phyloP scores from a whole-genome alignment of 2,329 filamentous ascomycete genomes.

The Pleoardoris graminearum region DNA sequence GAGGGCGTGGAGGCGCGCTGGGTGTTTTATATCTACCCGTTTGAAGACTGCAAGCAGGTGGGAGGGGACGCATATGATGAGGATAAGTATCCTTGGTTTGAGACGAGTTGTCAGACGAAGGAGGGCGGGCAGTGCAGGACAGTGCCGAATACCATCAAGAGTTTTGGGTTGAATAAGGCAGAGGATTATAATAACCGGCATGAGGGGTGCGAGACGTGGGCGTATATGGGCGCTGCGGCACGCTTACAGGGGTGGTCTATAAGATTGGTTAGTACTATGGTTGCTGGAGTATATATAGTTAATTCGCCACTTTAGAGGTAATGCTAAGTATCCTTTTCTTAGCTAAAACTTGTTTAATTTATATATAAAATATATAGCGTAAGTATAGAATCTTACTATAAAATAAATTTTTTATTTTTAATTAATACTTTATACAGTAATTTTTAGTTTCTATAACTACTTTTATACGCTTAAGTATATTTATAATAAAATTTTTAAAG shows the following conservation, averaged over 20 bases:
- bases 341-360: too few species aligned
- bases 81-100: constrained; percentile 4
- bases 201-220: constrained; percentile 2
- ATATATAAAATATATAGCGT: too few species aligned
- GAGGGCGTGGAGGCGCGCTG: neutral
- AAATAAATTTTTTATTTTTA: too few species aligned
- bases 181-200: neutral
- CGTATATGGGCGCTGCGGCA: neutral
- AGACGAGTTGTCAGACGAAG: constrained; percentile 1
- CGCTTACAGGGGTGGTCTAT: neutral
- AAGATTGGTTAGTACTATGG: neutral
- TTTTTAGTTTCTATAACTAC: too few species aligned
- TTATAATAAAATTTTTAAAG: too few species aligned
- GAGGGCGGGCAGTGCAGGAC: neutral
- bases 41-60: constrained; percentile 2
- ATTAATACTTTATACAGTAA: too few species aligned
- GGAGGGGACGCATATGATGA: constrained; percentile 6
- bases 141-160: constrained; percentile 1
- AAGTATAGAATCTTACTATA: too few species aligned
- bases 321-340: too few species aligned
- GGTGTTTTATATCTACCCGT: constrained; percentile 1
- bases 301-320: too few species aligned
- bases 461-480: too few species aligned
- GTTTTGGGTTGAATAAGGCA: neutral
- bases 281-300: too few species aligned